Evolutionary conservation across 1,139 yeast genomes (phyloP).

Genomic region (Lizanozyma gosingica): DNA sequence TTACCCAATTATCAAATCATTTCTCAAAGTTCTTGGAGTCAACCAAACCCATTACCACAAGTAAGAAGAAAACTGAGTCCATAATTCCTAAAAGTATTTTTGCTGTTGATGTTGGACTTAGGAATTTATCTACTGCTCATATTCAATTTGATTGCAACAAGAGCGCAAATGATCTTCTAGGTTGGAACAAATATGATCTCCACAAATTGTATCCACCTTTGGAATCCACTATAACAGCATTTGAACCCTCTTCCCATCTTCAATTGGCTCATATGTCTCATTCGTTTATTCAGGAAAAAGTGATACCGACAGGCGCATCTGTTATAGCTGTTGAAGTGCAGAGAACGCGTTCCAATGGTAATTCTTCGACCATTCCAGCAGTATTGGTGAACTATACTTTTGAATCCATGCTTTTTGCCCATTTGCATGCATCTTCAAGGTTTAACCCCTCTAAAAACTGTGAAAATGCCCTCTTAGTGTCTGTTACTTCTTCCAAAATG

Average conservation of each 20-base stretch:
- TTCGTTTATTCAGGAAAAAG: conserved; percentile 1
- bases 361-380: conserved; percentile 10
- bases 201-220: conserved; percentile 3
- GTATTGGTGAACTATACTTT: conserved; percentile 10
- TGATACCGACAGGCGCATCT: conserved; percentile 2
- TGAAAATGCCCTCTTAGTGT: conserved; percentile 7
- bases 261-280: conserved; percentile 1
- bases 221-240: conserved; percentile 3
- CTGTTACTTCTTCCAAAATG: conserved; percentile 11
- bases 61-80: no score
- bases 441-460: no score
- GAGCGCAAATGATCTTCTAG: neutral
- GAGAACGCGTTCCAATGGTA: conserved; percentile 9
- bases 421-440: conserved; percentile 6
- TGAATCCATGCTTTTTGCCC: conserved; percentile 12
- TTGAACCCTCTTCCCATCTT: neutral
- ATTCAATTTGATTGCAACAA: neutral
- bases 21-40: neutral
- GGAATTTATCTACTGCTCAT: neutral
- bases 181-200: conserved; percentile 5
- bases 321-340: conserved; percentile 10
- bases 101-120: neutral
- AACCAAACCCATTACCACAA: no score
- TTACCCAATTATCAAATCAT: neutral
- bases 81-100: neutral